Evolutionary conservation across 345 rosid genomes (phyloP), one percentile per base, ranked within the genome.

Genomic region (Brassica juncea): DNA sequence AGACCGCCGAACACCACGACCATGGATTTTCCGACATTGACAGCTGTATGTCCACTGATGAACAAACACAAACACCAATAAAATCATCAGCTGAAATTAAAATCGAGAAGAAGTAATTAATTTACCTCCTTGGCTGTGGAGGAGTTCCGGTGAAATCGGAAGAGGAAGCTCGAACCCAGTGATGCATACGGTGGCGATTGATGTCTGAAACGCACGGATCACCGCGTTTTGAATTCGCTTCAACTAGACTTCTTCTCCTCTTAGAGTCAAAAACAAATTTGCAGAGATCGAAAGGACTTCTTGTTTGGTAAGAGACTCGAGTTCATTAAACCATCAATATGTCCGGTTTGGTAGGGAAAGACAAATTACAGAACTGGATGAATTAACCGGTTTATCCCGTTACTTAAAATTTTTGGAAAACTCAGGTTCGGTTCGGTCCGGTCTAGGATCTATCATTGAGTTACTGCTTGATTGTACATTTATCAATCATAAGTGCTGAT

Each of bases 1-100:
- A 95, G 88, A 34, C 99, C 98, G 27, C 99, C 99, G 19, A 95
- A 95, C 70, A 91, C 84, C 35, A 93, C 89, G 54, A 91, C 88
- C 85, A 90, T 93, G 8, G 97, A 90, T 68, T 93, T 93, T 16
- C 96, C 97, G 67, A 90, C 87, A 65, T 83, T 75, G 71, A 90
- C 92, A 65, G 94, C 87, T 10, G 93, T 85, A 77, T 95, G 99
- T 21, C 99, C 99, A 81, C 99, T 95, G 89, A 44, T 25, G 4
- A 35, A 47, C 49, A 35, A 21, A 21, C 23, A 42, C 57, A 30
- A 66, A 15, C 55, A 61, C 49, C 32, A 49, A 25, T 0, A 60
- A 15, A 57, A 32, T 61, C 59, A 73, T 37, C 65, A 73, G 82
- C 65, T 62, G 52, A 64, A 4, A 19, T 74, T 64, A 10, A 39